Evolutionary conservation across 306 rosid species (phyloP).

Genomic region (Cyclanthera cordifolia): DNA sequence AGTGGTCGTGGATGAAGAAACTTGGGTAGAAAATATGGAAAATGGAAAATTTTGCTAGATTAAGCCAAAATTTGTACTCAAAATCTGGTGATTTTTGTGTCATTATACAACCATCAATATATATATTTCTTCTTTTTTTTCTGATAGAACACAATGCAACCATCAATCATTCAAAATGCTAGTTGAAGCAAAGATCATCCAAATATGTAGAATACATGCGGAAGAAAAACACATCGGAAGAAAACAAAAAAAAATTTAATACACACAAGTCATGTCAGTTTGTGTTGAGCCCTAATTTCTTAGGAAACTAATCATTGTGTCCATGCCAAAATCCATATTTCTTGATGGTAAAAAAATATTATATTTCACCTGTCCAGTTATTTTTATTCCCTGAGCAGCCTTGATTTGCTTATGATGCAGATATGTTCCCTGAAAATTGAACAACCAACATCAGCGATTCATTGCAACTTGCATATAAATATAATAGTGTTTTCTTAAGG

Average conservation of each 20-base stretch:
- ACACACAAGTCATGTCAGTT: not conserved
- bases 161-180: not conserved
- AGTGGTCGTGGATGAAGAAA: too few species aligned
- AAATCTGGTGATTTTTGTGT: too few species aligned
- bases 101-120: too few species aligned
- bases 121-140: too few species aligned
- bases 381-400: slow-evolving; percentile 97
- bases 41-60: too few species aligned
- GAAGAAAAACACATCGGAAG: not conserved
- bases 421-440: slow-evolving; percentile 69
- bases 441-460: slow-evolving; percentile 14
- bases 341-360: not conserved
- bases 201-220: not conserved
- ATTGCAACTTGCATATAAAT: not conserved
- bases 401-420: slow-evolving; percentile 86
- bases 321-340: not conserved
- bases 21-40: too few species aligned
- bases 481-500: not conserved
- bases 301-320: not conserved
- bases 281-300: not conserved
- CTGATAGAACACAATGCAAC: too few species aligned
- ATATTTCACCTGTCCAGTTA: slow-evolving; percentile 67
- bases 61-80: too few species aligned
- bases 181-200: not conserved
- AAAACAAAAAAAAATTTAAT: not conserved